Conservation (phyloP, 805 yeast species). For the Cyberlindnera lachancei region DNA sequence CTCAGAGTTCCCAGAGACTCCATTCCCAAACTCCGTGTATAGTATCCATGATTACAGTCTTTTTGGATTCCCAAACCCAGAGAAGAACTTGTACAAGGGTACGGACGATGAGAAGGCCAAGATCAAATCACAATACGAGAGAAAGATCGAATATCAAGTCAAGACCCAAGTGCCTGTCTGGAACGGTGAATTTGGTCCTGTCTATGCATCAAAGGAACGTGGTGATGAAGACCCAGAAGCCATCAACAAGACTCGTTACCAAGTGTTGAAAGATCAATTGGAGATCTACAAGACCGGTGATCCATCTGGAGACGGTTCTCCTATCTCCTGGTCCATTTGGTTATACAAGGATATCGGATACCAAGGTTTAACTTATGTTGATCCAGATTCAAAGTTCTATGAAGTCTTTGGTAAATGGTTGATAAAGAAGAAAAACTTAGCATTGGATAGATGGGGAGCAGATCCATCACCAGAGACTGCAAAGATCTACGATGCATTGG, state of each 20-base stretch:
- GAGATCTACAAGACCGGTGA: slow-evolving; percentile 36
- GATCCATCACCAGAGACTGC: slow-evolving; percentile 35
- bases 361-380: slow-evolving; percentile 41
- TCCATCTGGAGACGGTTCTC: slow-evolving; percentile 38
- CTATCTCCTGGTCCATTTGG: slow-evolving; percentile 48
- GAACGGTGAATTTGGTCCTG: slow-evolving; percentile 50
- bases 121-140: slow-evolving; percentile 31
- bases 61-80: slow-evolving; percentile 37
- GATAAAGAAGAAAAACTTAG: slow-evolving; percentile 36
- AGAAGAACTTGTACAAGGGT: slow-evolving; percentile 28
- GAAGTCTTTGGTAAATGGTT: slow-evolving; percentile 35
- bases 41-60: slow-evolving; percentile 40
- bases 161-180: slow-evolving; percentile 39
- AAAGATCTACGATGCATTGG: slow-evolving; percentile 29
- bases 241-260: slow-evolving; percentile 29
- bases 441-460: slow-evolving; percentile 44
- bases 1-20: slow-evolving; percentile 35
- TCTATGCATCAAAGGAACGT: slow-evolving; percentile 35
- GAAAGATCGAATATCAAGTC: slow-evolving; percentile 37
- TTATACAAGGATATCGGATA: slow-evolving; percentile 45
- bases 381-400: slow-evolving; percentile 37
- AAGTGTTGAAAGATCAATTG: slow-evolving; percentile 39
- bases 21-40: slow-evolving; percentile 38
- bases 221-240: slow-evolving; percentile 33
- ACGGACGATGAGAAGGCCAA: slow-evolving; percentile 28